Percentiles rank a stretch among this genome's conserved stretches.
These are phyloP conservation scores for Colletotrichum sp. DNA, from an alignment of 2,329 filamentous ascomycete species.

Conservation along the genomic window DNA sequence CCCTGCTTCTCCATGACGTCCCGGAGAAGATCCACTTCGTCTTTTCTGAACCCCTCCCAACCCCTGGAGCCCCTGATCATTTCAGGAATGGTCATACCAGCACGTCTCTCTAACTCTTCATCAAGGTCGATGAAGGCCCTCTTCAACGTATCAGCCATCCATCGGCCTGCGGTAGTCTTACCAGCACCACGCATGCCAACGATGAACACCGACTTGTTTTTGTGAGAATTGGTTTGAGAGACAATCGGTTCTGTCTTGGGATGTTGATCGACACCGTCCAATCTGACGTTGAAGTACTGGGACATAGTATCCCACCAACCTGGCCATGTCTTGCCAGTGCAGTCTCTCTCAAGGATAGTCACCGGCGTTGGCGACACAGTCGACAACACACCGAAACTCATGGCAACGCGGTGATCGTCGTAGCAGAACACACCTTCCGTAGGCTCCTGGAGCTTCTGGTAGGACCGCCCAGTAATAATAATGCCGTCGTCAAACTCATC, in stretches of 20 bases:
- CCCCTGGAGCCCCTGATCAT: slow-evolving; percentile 75
- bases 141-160: slow-evolving; percentile 78
- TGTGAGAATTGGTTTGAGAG: slow-evolving; percentile 24
- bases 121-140: slow-evolving; percentile 88
- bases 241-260: slow-evolving; percentile 16
- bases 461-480: slow-evolving; percentile 64
- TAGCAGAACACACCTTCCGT: slow-evolving; percentile 84
- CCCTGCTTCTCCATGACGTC: slow-evolving; percentile 77
- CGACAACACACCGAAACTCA: slow-evolving; percentile 95
- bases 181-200: slow-evolving; percentile 98
- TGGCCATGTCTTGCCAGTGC: slow-evolving; percentile 97
- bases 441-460: slow-evolving; percentile 56
- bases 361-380: slow-evolving; percentile 73
- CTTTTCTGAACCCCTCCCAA: slow-evolving; percentile 87
- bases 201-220: slow-evolving; percentile 80
- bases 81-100: slow-evolving; percentile 81
- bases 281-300: slow-evolving; percentile 74
- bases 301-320: slow-evolving; percentile 96
- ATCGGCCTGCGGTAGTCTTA: slow-evolving; percentile 91
- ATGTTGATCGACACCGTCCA: slow-evolving; percentile 74
- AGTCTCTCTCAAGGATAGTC: slow-evolving; percentile 87
- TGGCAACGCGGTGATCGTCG: slow-evolving; percentile 96
- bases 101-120: slow-evolving; percentile 77
- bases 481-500: slow-evolving; percentile 95
- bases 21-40: slow-evolving; percentile 77